Percentiles rank a stretch among this genome's conserved stretches.
Evolutionary conservation across 768 basidiomycete genomes (phyloP).

Genomic region (Psilocybe cyanescens): DNA sequence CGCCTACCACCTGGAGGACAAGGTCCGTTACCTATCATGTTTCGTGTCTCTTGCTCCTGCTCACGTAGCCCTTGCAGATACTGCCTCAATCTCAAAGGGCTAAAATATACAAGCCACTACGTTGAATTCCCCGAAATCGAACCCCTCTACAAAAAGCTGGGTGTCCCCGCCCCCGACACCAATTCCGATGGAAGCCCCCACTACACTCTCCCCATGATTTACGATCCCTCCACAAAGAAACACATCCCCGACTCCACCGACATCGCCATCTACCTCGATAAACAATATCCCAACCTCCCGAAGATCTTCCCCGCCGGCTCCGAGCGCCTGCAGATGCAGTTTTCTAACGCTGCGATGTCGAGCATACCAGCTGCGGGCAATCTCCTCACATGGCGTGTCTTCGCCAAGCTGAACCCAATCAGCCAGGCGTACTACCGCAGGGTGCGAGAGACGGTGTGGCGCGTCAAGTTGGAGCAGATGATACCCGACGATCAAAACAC

Average conservation of each 20-base stretch:
- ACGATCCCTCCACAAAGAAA: slow-evolving; percentile 42
- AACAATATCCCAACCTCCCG: slow-evolving; percentile 45
- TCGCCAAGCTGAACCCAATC: neutral
- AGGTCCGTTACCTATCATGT: neutral
- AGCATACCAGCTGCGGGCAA: neutral
- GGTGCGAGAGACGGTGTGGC: neutral
- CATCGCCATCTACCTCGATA: slow-evolving; percentile 54
- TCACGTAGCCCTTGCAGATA: neutral
- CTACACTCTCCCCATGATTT: slow-evolving; percentile 43
- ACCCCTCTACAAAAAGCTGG: neutral
- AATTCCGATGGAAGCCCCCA: neutral
- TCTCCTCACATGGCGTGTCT: neutral
- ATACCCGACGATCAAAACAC: neutral
- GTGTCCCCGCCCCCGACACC: neutral
- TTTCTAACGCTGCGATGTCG: neutral
- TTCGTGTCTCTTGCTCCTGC: neutral
- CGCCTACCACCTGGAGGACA: neutral
- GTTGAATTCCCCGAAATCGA: neutral
- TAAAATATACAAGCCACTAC: neutral
- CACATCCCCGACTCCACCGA: slow-evolving; percentile 41
- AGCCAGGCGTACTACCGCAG: neutral
- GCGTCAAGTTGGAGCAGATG: neutral
- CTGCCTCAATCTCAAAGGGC: neutral
- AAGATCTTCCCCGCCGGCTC: slow-evolving; percentile 34
- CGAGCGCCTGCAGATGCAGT: neutral